A percentile compares a stretch with the other conserved stretches of the same genome.
phyloP scores from a whole-genome alignment of 345 rosid species.

The Draba incana region DNA sequence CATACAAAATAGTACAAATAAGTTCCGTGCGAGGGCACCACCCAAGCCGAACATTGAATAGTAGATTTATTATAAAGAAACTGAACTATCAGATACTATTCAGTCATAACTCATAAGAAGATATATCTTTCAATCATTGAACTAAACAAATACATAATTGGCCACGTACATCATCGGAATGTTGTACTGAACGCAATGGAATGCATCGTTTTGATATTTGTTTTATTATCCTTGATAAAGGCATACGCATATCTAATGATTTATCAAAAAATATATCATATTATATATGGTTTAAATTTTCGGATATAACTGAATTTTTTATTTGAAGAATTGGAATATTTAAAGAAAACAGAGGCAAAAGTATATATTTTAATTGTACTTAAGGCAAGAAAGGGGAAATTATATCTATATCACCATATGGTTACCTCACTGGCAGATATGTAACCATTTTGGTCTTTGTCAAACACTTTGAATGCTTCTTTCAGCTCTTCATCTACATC shows the following conservation, averaged over 20 bases:
- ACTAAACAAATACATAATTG: neutral
- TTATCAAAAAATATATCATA: too few relatives aligned
- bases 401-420: neutral
- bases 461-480: conserved; percentile 88
- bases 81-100: neutral
- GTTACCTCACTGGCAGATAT: conserved; percentile 83
- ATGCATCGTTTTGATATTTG: neutral
- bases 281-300: too few relatives aligned
- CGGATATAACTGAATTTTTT: too few relatives aligned
- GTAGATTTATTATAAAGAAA: neutral
- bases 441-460: conserved; percentile 82
- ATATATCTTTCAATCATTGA: conserved; percentile 13
- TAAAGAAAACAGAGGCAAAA: neutral
- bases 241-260: neutral
- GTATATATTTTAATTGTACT: neutral
- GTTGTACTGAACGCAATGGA: conserved; percentile 3
- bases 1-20: neutral
- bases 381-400: neutral
- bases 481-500: conserved; percentile 80
- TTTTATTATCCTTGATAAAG: neutral
- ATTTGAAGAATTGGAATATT: neutral
- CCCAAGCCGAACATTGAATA: neutral
- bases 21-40: neutral
- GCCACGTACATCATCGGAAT: conserved; percentile 16
- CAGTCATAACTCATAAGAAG: neutral